Evolutionary conservation across 176 grass and related monocot genomes (phyloP), one percentile per base, ranked within the genome.

Genomic region (Poa pratensis): DNA sequence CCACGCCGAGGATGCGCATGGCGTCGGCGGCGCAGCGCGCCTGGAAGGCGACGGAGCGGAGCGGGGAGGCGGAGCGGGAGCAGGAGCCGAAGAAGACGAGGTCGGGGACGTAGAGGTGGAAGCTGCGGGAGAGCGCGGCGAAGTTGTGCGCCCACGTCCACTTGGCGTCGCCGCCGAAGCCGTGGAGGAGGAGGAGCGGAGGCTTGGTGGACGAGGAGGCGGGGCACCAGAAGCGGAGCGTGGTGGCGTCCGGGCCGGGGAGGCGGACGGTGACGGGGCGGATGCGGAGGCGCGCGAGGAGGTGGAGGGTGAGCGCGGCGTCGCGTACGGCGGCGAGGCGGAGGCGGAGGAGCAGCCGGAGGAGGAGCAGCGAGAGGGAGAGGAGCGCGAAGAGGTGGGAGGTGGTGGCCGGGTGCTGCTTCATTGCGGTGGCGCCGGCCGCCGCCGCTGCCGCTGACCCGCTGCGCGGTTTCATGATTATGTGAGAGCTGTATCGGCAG

Each of bases 11-110:
- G 69, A 84, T 64, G 7, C 76, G 88, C 96, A 94, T 98, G 64
- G 89, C 96, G 59, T 85, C 91, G 19, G 91, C 91, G 63, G 88
- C 76, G 91, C 89, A 92, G 18, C 82, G 46, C 11, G 96, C 93
- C 85, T 98, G 96, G 91, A 92, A 94, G 5, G 79, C 85, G 11
- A 98, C 80, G 37, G 93, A 92, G 19, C 91, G 96, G 45, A 92
- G 80, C 34, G 85, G 63, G 18, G 85, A 79, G 26, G 82, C 26
- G 6, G 86, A 80, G 17, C 89, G 88, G 60, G 92, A 91, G 76
- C 82, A 77, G 6, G 87, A 63, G 20, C 93, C 96, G 69, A 98
- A 98, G 96, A 94, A 95, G 69, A 98, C 57, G 64, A 98, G 86
- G 89, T 98, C 96, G 17, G 93, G 96, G 3, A 82, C 89, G 83